Percentiles rank a stretch among this genome's conserved stretches.
Conservation (phyloP, 805 yeast species). For the Zygoascus ofunaensis region DNA sequence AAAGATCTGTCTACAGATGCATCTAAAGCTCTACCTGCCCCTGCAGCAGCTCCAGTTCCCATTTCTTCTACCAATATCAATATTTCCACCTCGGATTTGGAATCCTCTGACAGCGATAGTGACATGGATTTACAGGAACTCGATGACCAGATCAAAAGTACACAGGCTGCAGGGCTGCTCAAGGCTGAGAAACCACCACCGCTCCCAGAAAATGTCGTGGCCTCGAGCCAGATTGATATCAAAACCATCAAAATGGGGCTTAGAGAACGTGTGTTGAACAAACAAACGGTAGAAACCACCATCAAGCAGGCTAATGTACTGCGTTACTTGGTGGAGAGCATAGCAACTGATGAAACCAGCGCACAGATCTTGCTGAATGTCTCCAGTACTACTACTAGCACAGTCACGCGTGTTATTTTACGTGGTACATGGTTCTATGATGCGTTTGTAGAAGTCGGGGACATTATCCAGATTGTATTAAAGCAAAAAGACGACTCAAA, state of each 20-base stretch:
- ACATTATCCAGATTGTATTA: conserved; percentile 18
- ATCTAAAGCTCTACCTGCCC: not conserved
- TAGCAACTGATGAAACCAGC: not conserved
- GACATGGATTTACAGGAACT: conserved; percentile 10
- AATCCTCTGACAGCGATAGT: conserved; percentile 1
- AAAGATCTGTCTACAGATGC: not conserved
- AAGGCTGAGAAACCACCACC: too few relatives aligned
- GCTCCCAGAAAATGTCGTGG: too few relatives aligned
- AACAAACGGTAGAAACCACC: conserved; percentile 7
- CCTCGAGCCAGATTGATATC: not conserved
- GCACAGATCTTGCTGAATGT: conserved; percentile 3
- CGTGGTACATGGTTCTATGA: conserved; percentile 25
- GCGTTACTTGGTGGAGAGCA: conserved; percentile 14
- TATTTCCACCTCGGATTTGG: not conserved
- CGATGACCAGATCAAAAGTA: conserved; percentile 1
- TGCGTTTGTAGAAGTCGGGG: conserved; percentile 19
- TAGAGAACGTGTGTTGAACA: not conserved
- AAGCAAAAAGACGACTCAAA: not conserved
- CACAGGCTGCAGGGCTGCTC: not conserved
- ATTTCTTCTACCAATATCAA: not conserved
- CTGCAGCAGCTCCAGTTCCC: not conserved
- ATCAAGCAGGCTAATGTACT: conserved; percentile 11
- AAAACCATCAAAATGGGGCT: not conserved
- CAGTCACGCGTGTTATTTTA: conserved; percentile 11
- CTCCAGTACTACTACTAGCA: not conserved